Conservation (phyloP, 2,329 filamentous ascomycete genomes). For the Ophiocordyceps polyrhachis-furcata region DNA sequence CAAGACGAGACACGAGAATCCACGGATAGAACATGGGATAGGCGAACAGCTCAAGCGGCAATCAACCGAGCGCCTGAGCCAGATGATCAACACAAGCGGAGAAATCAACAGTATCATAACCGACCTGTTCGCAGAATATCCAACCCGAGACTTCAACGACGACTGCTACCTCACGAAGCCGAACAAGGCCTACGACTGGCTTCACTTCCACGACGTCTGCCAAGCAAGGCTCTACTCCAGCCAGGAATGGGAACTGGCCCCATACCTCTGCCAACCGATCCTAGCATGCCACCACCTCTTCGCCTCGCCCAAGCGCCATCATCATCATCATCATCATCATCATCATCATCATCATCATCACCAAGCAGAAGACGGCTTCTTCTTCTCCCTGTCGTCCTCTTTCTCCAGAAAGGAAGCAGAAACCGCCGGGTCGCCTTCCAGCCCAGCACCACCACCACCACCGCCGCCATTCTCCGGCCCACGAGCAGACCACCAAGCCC, state of each 20-base stretch:
- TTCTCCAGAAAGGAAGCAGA: constrained; percentile 24
- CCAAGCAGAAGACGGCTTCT: too few species aligned
- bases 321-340: not conserved
- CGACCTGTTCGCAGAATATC: constrained; percentile 75
- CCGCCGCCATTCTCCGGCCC: constrained; percentile 63
- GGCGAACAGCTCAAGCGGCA: constrained; percentile 54
- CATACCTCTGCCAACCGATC: constrained; percentile 72
- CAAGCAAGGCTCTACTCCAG: constrained; percentile 61
- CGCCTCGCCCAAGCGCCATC: constrained; percentile 36
- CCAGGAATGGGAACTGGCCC: constrained; percentile 82
- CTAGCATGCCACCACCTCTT: constrained; percentile 88
- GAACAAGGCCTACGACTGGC: constrained; percentile 76
- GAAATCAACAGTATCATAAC: constrained; percentile 63
- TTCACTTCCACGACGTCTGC: constrained; percentile 78
- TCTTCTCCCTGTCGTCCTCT: too few species aligned
- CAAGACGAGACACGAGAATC: constrained; percentile 32
- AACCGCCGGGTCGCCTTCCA: too few species aligned
- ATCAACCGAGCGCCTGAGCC: constrained; percentile 50
- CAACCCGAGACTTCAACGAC: constrained; percentile 77
- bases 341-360: too few species aligned
- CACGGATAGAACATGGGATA: constrained; percentile 45
- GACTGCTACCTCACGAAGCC: constrained; percentile 84
- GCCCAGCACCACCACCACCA: too few species aligned
- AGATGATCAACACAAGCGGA: constrained; percentile 64
- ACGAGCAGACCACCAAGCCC: constrained; percentile 62